phyloP scores from a whole-genome alignment of 352 stramenopile genomes.

The Aphanomyces stellatus region DNA sequence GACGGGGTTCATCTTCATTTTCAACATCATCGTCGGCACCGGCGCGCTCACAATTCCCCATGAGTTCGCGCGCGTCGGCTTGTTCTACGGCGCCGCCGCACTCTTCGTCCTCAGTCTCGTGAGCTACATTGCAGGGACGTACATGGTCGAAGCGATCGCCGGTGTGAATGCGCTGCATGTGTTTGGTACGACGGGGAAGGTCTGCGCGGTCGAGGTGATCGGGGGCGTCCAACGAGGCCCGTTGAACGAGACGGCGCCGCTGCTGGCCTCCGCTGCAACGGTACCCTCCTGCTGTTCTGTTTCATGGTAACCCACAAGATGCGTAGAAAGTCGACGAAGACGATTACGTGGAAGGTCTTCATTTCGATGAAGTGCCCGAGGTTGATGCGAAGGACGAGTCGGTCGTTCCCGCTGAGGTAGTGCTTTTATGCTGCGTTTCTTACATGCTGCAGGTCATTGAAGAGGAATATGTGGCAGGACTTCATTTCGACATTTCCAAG shows the following conservation, averaged over 20 bases:
- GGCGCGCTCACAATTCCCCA: slow-evolving; percentile 80
- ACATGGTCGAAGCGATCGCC: slow-evolving; percentile 78
- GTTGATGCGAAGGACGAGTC: background rate
- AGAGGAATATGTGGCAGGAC: slow-evolving; percentile 2
- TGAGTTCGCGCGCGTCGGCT: slow-evolving; percentile 68
- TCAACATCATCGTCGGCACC: slow-evolving; percentile 84
- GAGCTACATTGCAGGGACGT: slow-evolving; percentile 78
- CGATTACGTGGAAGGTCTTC: too few species aligned
- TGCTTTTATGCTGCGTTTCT: background rate
- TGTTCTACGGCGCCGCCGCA: slow-evolving; percentile 59
- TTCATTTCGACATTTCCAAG: slow-evolving; percentile 17
- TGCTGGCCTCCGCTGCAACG: too few species aligned
- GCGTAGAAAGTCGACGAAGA: too few species aligned
- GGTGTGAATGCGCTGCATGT: slow-evolving; percentile 62
- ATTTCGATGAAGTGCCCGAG: too few species aligned
- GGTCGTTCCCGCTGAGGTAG: background rate
- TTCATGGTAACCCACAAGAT: too few species aligned
- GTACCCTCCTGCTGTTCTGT: too few species aligned
- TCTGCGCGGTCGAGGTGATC: background rate
- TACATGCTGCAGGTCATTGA: background rate
- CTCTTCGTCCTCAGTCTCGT: slow-evolving; percentile 48
- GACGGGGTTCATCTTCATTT: slow-evolving; percentile 86
- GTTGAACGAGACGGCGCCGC: background rate
- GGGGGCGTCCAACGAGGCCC: background rate
- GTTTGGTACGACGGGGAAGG: background rate